phyloP scores from a whole-genome alignment of 768 basidiomycete species.

The Xerocomus brunneocitrinus region DNA sequence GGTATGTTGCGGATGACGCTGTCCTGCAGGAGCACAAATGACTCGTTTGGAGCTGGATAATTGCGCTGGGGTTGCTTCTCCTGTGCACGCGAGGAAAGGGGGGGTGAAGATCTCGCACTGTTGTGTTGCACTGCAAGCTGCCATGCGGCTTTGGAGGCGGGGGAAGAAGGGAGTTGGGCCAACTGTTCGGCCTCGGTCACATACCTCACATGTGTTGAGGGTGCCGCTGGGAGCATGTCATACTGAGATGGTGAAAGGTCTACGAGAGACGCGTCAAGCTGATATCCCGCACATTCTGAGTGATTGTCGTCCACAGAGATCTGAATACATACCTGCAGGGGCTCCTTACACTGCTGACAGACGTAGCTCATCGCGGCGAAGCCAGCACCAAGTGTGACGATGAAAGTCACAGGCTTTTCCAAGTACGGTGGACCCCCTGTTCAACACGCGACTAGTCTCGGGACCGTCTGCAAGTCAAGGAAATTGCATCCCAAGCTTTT shows the following conservation, averaged over 20 bases:
- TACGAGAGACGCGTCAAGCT: conserved; percentile 89
- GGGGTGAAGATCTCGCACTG: conserved; percentile 29
- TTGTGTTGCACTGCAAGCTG: conserved; percentile 47
- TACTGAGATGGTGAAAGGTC: conserved; percentile 84
- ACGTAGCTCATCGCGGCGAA: conserved; percentile 41
- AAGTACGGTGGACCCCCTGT: background rate
- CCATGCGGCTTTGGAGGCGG: conserved; percentile 59
- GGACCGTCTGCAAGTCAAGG: background rate
- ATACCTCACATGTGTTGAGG: conserved; percentile 36
- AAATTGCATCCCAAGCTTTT: too few relatives aligned
- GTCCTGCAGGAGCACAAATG: conserved; percentile 87
- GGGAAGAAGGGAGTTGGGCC: conserved; percentile 43
- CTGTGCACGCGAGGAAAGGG: conserved; percentile 52
- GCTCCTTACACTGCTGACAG: conserved; percentile 91
- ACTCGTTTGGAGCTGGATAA: conserved; percentile 67
- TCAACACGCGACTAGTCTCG: background rate
- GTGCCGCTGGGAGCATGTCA: conserved; percentile 72
- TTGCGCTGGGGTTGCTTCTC: conserved; percentile 57
- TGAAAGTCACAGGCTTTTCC: background rate
- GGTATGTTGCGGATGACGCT: conserved; percentile 73
- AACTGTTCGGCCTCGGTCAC: conserved; percentile 43
- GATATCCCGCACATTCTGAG: conserved; percentile 10
- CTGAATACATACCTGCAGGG: conserved; percentile 58
- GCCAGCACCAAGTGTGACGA: too few relatives aligned
- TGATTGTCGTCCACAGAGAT: background rate